A percentile compares a stretch with the other conserved stretches of the same genome.
These are phyloP conservation scores for Botrytis fabae DNA, from an alignment of 2,329 filamentous ascomycete genomes.

Conservation along the genomic window DNA sequence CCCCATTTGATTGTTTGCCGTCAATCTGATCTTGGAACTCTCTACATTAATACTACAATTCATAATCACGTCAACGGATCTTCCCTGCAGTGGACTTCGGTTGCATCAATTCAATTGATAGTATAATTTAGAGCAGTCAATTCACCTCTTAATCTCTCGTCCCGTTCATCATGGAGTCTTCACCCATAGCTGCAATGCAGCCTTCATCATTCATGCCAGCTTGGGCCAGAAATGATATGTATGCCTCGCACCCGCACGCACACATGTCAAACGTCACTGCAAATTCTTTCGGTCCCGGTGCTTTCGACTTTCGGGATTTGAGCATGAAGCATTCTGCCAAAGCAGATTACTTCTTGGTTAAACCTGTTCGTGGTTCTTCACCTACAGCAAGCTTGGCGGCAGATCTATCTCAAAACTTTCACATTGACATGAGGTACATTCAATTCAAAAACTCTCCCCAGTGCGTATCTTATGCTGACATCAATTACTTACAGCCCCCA, in stretches of 20 bases:
- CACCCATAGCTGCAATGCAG: slow-evolving; percentile 90
- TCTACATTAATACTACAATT: slow-evolving; percentile 12
- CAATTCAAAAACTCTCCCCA: background rate
- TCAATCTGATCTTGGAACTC: slow-evolving; percentile 2
- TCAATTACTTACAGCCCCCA: slow-evolving; percentile 62
- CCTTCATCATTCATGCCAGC: slow-evolving; percentile 63
- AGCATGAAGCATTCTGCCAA: slow-evolving; percentile 68
- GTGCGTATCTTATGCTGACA: slow-evolving; percentile 16
- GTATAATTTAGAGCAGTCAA: slow-evolving; percentile 17
- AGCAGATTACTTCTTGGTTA: slow-evolving; percentile 79
- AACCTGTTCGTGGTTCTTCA: slow-evolving; percentile 78
- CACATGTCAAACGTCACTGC: slow-evolving; percentile 50
- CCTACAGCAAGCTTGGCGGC: slow-evolving; percentile 88
- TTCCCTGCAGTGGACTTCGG: background rate
- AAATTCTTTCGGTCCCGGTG: slow-evolving; percentile 58
- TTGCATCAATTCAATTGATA: slow-evolving; percentile 19
- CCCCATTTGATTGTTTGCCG: slow-evolving; percentile 19
- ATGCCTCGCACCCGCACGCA: slow-evolving; percentile 51
- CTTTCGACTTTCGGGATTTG: slow-evolving; percentile 74
- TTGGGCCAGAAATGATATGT: slow-evolving; percentile 60
- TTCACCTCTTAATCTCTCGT: background rate
- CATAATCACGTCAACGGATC: background rate
- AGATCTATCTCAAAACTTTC: slow-evolving; percentile 95
- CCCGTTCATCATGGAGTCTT: slow-evolving; percentile 74
- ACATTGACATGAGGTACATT: slow-evolving; percentile 86